Conservation (phyloP, 169 alveolate species). For the Cryptosporidium felis region DNA sequence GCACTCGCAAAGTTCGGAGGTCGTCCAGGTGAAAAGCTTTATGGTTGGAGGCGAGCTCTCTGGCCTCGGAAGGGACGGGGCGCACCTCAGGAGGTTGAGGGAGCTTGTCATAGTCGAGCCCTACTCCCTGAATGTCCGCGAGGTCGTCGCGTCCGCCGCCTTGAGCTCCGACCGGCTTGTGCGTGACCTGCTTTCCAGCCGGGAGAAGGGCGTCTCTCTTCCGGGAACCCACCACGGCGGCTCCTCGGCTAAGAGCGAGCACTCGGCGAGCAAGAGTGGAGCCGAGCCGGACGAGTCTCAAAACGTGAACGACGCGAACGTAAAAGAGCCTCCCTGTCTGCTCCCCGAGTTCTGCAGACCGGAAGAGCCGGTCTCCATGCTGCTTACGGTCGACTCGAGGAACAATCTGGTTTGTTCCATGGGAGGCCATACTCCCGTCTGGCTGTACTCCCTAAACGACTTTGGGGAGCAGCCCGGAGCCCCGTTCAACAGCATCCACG, state of each 20-base stretch:
- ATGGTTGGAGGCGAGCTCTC: not conserved
- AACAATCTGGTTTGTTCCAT: conserved; percentile 24
- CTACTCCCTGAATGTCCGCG: conserved; percentile 1
- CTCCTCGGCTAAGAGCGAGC: not conserved
- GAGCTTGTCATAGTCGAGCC: conserved; percentile 34
- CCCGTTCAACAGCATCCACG: not conserved
- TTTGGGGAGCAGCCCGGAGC: not conserved
- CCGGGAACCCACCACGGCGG: not conserved
- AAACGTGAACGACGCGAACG: not conserved
- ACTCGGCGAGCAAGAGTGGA: not conserved
- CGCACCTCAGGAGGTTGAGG: not conserved
- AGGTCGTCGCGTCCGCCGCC: not conserved
- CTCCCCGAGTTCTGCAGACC: conserved; percentile 17
- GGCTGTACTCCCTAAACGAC: not conserved
- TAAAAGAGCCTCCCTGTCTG: conserved; percentile 18
- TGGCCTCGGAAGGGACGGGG: not conserved
- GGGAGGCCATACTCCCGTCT: conserved; percentile 69
- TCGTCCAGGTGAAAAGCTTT: not conserved
- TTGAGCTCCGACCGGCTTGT: not conserved
- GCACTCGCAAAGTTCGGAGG: conserved; percentile 5
- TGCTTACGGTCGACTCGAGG: conserved; percentile 14
- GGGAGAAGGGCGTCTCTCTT: not conserved
- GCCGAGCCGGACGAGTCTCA: not conserved
- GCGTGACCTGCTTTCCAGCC: not conserved
- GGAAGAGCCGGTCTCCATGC: not conserved